Base-by-base conservation (phyloP, 2,329 filamentous ascomycete genomes). In the Scedosporium minutisporum region DNA sequence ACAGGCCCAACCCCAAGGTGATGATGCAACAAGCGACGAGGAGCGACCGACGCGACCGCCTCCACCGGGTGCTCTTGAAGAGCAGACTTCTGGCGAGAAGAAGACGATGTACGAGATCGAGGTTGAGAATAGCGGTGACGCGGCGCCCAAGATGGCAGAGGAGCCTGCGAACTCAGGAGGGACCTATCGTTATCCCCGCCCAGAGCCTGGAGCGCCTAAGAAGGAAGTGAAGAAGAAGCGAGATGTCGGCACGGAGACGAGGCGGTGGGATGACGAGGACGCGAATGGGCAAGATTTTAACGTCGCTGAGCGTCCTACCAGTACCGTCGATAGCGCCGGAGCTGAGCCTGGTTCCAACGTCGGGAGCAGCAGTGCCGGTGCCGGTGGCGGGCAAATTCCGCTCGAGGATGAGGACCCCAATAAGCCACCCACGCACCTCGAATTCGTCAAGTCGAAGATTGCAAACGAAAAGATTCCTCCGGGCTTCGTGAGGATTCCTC, bases 401-500 rank as follows among this genome's bases (percentile, higher is more conserved):
- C 33, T 46, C 6, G 58, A 64, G 14, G 53, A 64, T 3, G 58
- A 60, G 14, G 64, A 64, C 12, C 62, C 63, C 41, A 46, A 63
- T 27, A 72, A 74, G 57, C 83, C 83, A 0, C 65, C 76, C 29
- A 79, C 77, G 1, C 85, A 87, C 65, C 70, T 79, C 60, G 82
- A 87, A 66, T 87, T 73, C 62, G 79, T 87, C 14, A 67, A 75
- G 59, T 64, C 72, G 2, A 76, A 73, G 25, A 76, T 87, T 38
- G 65, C 75, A 62, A 71, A 68, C 9, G 75, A 80, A 38, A 69
- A 70, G 1, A 68, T 87, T 1, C 80, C 80, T 3, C 75, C 77
- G 1, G 84, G 85, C 6, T 86, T 82, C 65, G 73, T 76, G 6
- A 67, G 68, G 27, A 74, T 87, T 25, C 67, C 68, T 9, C 75